Evolutionary conservation across 768 basidiomycete genomes (phyloP), one percentile per base, ranked within the genome.

Genomic region (Agaricus sinodeliciosus): DNA sequence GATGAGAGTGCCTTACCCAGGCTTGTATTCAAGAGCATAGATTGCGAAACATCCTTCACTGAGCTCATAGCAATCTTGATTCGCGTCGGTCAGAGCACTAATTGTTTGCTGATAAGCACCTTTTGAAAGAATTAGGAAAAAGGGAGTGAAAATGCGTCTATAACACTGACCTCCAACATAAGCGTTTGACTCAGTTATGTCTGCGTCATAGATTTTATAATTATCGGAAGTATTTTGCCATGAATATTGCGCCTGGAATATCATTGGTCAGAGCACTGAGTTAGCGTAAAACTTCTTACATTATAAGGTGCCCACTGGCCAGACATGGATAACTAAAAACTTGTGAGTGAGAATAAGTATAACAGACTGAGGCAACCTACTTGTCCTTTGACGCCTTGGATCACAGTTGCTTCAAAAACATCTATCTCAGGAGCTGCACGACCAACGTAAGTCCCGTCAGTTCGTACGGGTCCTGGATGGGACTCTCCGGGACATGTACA

Each of bases 351-450:
- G 27, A 31, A 35, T 35, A 22, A 16, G 6, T 15, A 39, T 48
- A 37, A 22, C 7, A 6, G 18, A 26, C 22, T 47, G 1, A 6
- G 3, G 34, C 18, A 40, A 51, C 54, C 27, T 45, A 68, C 67
- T 55, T 67, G 54, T 26, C 68, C 68, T 8, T 65, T 50, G 2
- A 60, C 64, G 13, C 61, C 60, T 3, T 65, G 62, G 8, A 36
- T 43, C 4, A 71, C 64, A 9, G 65, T 65, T 9, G 82, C 82
- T 64, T 87, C 84, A 49, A 87, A 70, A 54, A 84, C 67, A 62
- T 86, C 84, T 51, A 86, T 82, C 60, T 86, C 83, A 4, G 84
- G 84, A 11, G 84, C 81, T 8, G 76, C 62, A 19, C 83, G 71
- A 13, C 82, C 84, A 15, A 78, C 75, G 56, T 78, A 84, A 0